phyloP scores from a whole-genome alignment of 441 rosid genomes.

The Brassica hybrid region DNA sequence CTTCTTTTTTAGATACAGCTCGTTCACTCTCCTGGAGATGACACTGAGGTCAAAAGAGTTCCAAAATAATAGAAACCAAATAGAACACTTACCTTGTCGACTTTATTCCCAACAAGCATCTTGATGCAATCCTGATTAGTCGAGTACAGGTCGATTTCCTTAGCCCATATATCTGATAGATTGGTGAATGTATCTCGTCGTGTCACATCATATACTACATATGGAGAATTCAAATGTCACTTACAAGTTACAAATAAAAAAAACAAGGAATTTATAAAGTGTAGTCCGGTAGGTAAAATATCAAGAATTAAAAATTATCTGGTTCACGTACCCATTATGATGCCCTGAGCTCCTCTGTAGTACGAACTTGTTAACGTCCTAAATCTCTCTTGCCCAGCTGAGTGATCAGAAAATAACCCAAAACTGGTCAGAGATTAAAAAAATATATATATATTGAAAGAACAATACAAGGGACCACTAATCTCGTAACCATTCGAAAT shows the following conservation, averaged over 20 bases:
- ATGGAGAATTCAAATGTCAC: slow-evolving; percentile 5
- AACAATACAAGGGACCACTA: not conserved
- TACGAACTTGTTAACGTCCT: slow-evolving; percentile 69
- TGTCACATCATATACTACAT: slow-evolving; percentile 72
- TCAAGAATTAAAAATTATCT: not conserved
- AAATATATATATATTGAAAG: not conserved
- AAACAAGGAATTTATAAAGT: not conserved
- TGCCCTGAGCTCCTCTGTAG: slow-evolving; percentile 78
- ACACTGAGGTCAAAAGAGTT: slow-evolving; percentile 4
- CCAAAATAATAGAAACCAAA: not conserved
- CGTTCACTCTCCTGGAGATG: slow-evolving; percentile 71
- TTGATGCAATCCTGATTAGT: slow-evolving; percentile 79
- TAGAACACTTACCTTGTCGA: slow-evolving; percentile 57
- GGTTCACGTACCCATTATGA: slow-evolving; percentile 57
- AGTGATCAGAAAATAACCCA: slow-evolving; percentile 10
- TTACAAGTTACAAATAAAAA: not conserved
- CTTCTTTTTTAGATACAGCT: slow-evolving; percentile 75
- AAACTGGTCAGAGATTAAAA: not conserved
- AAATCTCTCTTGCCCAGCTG: slow-evolving; percentile 79
- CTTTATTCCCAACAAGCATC: slow-evolving; percentile 86
- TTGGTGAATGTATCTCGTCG: slow-evolving; percentile 79
- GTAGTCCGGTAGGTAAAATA: not conserved
- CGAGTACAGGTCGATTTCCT: slow-evolving; percentile 73
- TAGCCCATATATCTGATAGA: slow-evolving; percentile 78
- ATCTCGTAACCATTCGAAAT: not conserved